Base-by-base conservation (phyloP, 1,284 basidiomycete genomes). In the Ganoderma lucidum region DNA sequence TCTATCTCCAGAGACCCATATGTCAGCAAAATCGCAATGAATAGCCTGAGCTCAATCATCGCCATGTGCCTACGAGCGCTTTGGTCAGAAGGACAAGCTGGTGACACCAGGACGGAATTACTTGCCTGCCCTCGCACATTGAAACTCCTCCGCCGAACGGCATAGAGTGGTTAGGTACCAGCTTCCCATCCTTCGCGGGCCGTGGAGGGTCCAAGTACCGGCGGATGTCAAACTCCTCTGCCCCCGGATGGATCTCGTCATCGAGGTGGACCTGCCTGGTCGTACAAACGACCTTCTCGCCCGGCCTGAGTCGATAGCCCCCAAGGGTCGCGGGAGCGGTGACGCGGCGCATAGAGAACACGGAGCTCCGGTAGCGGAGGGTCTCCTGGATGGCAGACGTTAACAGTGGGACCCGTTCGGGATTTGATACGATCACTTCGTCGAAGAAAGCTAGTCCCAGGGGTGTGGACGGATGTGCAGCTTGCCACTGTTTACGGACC, bases 371-470 rank as follows among this genome's bases (percentile, higher is more conserved):
- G n/a, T 77, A 73, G 2, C 81, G 78, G 23, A 83, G 73, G 0
- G 79, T 77, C 68, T 83, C 81, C 67, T 78, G 76, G 64, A 83
- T 78, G 12, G 75, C 73, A 15, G 78, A 79, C 1, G 75, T 74
- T 37, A 82, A 65, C 0, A 76, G 67, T 19, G 80, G 79, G 19
- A 79, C 70, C 12, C 67, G 35, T 39, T 66, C 68, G 30, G 66
- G 67, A 32, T 59, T 64, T 3, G 67, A 51, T 12, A 66, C 53
- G 58, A 73, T 65, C 17, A 72, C 55, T 12, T 72, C 67, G 14
- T 72, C 65, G 66, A 71, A 64, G 72, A 71, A 42, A 53, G 65
- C 60, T 58, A 63, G 59, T 53, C 70, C 53, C 14, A 72, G 28
- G 15, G 73, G 45, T 4, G 53, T 64, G 37, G 67, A 63, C 2